Evolutionary conservation across 305 asterid species (phyloP).

Genomic region (Fraxinus sp.): DNA sequence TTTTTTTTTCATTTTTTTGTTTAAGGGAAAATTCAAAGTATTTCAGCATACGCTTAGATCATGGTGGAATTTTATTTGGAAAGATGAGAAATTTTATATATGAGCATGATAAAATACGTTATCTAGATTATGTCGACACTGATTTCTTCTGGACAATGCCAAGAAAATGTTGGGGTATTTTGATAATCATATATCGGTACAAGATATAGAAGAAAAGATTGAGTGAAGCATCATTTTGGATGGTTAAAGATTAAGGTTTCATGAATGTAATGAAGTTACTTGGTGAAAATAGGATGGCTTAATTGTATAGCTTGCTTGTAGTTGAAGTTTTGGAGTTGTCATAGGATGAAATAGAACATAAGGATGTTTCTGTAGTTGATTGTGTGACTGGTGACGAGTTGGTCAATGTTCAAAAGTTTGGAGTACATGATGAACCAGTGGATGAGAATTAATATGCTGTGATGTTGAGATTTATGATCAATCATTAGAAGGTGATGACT

Average conservation of each 20-base stretch:
- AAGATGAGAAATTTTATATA: too few species aligned
- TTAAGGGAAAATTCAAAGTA: too few species aligned
- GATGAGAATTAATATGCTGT: too few species aligned
- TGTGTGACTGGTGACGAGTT: background rate
- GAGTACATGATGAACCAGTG: background rate
- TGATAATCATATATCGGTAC: background rate
- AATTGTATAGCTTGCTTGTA: background rate
- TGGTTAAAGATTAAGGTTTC: background rate
- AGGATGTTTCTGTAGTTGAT: background rate
- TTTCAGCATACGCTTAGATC: too few species aligned
- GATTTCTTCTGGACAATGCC: background rate
- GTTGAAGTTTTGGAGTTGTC: background rate
- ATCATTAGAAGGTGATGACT: too few species aligned
- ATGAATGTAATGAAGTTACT: background rate
- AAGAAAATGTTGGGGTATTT: background rate
- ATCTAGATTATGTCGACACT: too few species aligned
- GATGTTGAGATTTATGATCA: too few species aligned
- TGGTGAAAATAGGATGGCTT: background rate
- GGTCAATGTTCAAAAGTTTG: background rate
- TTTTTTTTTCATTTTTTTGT: too few species aligned
- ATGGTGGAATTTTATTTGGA: too few species aligned
- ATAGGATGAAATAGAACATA: background rate
- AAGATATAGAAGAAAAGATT: background rate
- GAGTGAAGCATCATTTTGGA: background rate
- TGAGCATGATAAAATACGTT: too few species aligned